phyloP scores from a whole-genome alignment of 495 filamentous ascomycete species.

The Aspergillus asperescens region DNA sequence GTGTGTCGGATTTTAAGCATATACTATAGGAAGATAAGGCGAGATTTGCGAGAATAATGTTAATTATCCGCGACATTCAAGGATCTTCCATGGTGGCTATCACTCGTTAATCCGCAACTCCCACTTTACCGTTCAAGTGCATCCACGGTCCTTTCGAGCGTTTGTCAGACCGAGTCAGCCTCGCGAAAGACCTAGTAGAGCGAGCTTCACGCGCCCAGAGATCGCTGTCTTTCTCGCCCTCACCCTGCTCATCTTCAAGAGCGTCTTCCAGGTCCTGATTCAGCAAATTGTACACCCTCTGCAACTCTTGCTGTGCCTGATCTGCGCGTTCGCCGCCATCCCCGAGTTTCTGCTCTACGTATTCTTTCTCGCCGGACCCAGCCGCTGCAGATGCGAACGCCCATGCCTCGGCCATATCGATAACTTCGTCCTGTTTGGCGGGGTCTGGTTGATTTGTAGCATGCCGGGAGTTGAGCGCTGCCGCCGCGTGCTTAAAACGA shows the following conservation, averaged over 20 bases:
- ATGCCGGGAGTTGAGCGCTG: constrained; percentile 27
- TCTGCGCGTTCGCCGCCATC: constrained; percentile 30
- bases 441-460: constrained; percentile 14
- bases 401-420: constrained; percentile 42
- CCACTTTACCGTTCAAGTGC: constrained; percentile 34
- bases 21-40: neutral
- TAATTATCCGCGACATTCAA: neutral
- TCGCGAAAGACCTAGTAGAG: constrained; percentile 20
- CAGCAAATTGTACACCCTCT: constrained; percentile 30
- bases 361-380: constrained; percentile 27
- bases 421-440: constrained; percentile 28
- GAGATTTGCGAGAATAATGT: neutral
- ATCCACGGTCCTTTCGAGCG: constrained; percentile 36
- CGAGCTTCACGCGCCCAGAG: constrained; percentile 36
- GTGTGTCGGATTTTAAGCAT: neutral
- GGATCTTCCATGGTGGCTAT: neutral
- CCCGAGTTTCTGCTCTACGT: constrained; percentile 34
- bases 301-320: constrained; percentile 29
- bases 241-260: constrained; percentile 16
- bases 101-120: constrained; percentile 20
- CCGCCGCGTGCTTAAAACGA: constrained; percentile 40
- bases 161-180: constrained; percentile 21
- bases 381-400: constrained; percentile 46
- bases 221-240: constrained; percentile 23
- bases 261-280: constrained; percentile 34